phyloP scores from a whole-genome alignment of 768 basidiomycete species.

The Podaxis sp. region DNA sequence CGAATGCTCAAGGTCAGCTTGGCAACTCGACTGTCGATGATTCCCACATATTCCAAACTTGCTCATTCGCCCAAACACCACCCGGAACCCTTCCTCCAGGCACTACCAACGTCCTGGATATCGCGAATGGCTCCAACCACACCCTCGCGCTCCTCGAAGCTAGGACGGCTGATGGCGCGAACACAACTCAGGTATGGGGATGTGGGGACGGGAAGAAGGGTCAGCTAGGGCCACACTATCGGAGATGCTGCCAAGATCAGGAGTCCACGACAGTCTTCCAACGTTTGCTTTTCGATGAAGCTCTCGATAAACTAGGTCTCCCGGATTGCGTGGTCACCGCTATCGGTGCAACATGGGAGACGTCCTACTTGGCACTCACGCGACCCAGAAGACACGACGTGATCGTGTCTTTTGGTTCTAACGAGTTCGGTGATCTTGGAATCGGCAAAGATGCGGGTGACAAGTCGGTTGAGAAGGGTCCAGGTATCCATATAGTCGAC shows the following conservation, averaged over 20 bases:
- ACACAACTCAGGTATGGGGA: constrained; percentile 55
- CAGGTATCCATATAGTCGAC: constrained; percentile 36
- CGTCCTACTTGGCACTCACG: constrained; percentile 69
- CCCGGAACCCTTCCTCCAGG: constrained; percentile 29
- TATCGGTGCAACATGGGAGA: constrained; percentile 81
- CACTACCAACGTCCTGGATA: constrained; percentile 36
- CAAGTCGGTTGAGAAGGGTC: constrained; percentile 14
- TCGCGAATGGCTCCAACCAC: constrained; percentile 79
- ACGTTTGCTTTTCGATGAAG: constrained; percentile 37
- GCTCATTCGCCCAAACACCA: constrained; percentile 33
- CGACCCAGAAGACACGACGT: constrained; percentile 40
- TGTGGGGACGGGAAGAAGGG: constrained; percentile 70
- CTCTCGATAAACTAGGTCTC: constrained; percentile 32
- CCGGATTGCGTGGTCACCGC: constrained; percentile 41
- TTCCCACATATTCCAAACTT: constrained; percentile 38
- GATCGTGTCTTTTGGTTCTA: constrained; percentile 76
- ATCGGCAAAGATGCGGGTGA: constrained; percentile 31
- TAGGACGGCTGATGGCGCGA: constrained; percentile 18
- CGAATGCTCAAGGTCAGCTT: constrained; percentile 55
- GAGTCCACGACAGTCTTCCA: constrained; percentile 39
- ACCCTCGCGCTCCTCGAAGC: constrained; percentile 62
- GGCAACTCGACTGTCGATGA: constrained; percentile 46
- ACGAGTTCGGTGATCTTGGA: constrained; percentile 85
- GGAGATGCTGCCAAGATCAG: constrained; percentile 16
- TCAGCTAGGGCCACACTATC: constrained; percentile 61